A percentile compares a stretch with the other conserved stretches of the same genome.
phyloP scores from a whole-genome alignment of 2,329 filamentous ascomycete genomes.

The Monilinia vaccinii-corymbosi region DNA sequence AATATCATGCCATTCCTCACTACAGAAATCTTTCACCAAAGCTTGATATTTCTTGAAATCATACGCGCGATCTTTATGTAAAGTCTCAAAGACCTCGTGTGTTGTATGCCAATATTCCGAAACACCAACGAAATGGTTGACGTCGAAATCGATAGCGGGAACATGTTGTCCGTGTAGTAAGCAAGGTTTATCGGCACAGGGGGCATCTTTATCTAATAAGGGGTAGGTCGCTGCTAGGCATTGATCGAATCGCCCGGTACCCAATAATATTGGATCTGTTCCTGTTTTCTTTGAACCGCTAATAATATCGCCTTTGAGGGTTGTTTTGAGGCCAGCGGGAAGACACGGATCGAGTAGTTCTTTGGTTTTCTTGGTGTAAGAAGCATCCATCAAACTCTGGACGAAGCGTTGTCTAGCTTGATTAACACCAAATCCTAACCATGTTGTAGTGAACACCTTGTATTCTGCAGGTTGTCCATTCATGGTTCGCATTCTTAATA shows the following conservation, averaged over 20 bases:
- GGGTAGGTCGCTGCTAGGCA: slow-evolving; percentile 78
- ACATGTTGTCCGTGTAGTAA: slow-evolving; percentile 86
- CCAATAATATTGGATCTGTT: slow-evolving; percentile 53
- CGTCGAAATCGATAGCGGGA: slow-evolving; percentile 89
- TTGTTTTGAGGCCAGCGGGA: slow-evolving; percentile 66
- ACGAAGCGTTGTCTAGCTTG: slow-evolving; percentile 81
- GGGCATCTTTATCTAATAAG: slow-evolving; percentile 78
- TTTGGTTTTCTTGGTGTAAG: slow-evolving; percentile 43
- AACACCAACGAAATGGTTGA: slow-evolving; percentile 96
- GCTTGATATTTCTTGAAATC: slow-evolving; percentile 85
- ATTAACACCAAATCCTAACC: slow-evolving; percentile 96
- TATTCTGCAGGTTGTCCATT: slow-evolving; percentile 73
- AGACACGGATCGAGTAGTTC: slow-evolving; percentile 89
- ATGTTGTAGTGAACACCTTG: slow-evolving; percentile 88
- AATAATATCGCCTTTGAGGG: slow-evolving; percentile 55
- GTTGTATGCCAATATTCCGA: slow-evolving; percentile 99
- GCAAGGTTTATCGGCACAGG: slow-evolving; percentile 76
- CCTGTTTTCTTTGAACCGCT: slow-evolving; percentile 31
- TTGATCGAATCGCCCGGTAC: slow-evolving; percentile 79
- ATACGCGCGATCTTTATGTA: slow-evolving; percentile 69
- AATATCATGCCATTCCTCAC: slow-evolving; percentile 71
- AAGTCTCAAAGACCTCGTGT: slow-evolving; percentile 79
- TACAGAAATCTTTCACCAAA: slow-evolving; percentile 77
- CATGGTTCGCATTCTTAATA: slow-evolving; percentile 75
- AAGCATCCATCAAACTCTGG: slow-evolving; percentile 61